These are phyloP conservation scores for Ustilago esculenta DNA, from an alignment of 1,284 basidiomycete genomes.

Conservation along the genomic window DNA sequence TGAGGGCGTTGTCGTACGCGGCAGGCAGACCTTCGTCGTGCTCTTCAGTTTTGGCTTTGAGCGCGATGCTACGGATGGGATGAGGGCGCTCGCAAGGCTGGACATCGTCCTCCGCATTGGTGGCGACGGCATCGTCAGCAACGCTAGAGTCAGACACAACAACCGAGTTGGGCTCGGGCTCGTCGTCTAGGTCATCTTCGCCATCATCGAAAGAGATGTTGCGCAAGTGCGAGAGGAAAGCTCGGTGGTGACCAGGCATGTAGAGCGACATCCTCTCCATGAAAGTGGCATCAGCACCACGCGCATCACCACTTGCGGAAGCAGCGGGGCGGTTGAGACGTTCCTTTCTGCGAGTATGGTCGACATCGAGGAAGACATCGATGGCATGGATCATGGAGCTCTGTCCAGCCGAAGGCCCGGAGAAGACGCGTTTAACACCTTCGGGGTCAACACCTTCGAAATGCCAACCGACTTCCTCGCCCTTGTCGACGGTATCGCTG, in stretches of 20 bases:
- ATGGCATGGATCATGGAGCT: slow-evolving; percentile 87
- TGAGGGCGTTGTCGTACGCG: slow-evolving; percentile 78
- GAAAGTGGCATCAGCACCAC: slow-evolving; percentile 54
- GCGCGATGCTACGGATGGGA: slow-evolving; percentile 55
- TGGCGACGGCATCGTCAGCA: background rate
- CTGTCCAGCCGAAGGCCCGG: slow-evolving; percentile 90
- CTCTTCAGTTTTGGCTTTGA: slow-evolving; percentile 34
- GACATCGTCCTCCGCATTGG: background rate
- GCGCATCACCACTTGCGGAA: slow-evolving; percentile 8
- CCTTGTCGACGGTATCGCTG: slow-evolving; percentile 72
- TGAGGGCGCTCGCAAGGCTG: slow-evolving; percentile 21
- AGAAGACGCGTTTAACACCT: slow-evolving; percentile 69
- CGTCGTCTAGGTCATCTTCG: slow-evolving; percentile 11
- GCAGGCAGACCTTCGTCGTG: slow-evolving; percentile 46
- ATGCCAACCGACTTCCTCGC: slow-evolving; percentile 74
- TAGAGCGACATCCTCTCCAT: slow-evolving; percentile 62
- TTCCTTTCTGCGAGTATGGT: slow-evolving; percentile 70
- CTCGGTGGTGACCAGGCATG: slow-evolving; percentile 73
- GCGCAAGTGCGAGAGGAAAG: slow-evolving; percentile 82
- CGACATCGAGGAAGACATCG: slow-evolving; percentile 87
- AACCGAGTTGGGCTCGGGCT: background rate
- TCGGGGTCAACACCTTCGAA: slow-evolving; percentile 79
- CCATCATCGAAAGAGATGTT: slow-evolving; percentile 45
- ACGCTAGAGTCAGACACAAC: background rate
- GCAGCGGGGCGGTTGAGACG: slow-evolving; percentile 25